Base-by-base conservation (phyloP, 108 stramenopile species). In the Licmophora abbreviata region DNA sequence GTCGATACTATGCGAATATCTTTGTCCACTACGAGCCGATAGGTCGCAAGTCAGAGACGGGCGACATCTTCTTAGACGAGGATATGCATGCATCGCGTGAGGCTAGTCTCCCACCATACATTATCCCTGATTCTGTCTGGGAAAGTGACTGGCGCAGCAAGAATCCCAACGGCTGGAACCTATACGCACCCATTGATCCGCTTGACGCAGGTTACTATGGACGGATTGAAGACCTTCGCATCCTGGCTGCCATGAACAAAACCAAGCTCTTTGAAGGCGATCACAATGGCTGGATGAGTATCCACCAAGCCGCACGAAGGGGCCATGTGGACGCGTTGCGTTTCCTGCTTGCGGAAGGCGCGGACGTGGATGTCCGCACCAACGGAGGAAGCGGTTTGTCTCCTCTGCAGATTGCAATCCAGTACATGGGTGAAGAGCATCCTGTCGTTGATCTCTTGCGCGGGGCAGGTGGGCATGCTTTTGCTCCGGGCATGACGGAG, bases 21-120 rank as follows among this genome's bases (percentile, higher is more conserved):
- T 92, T 92, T 43, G 69, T 92, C 14, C 90, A 92, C 57, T 92
- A 72, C 62, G 77, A 79, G 24, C 66, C 70, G 5, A 57, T 53
- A n/a, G 66, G 66, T 12, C 14, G 36, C 37, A 1, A 12, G 17
- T 9, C n/a, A 29, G n/a, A 27, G 29, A 42, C 36, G 2, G 40
- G 18, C 4, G 24, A 43, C 26, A 24, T 33, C 4, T 53, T 53
- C 35, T 27, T 12, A 9, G 20, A 17, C 4, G n/a, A 36, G n/a
- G 36, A 36, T 3, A 18, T 53, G 28, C 24, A 25, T 9, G 3
- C 22, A 34, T 17, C 23, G 7, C 41, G 58, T 34, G 59, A 1
- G 12, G 54, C 55, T 5, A 28, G 63, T 35, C 35, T 59, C 20
- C 81, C 81, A 29, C 71, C 68, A 1, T 82, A 82, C 37, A 44